Evolutionary conservation across 2,329 filamentous ascomycete genomes (phyloP), one percentile per base, ranked within the genome.

Genomic region (Sclerotinia subarctica): DNA sequence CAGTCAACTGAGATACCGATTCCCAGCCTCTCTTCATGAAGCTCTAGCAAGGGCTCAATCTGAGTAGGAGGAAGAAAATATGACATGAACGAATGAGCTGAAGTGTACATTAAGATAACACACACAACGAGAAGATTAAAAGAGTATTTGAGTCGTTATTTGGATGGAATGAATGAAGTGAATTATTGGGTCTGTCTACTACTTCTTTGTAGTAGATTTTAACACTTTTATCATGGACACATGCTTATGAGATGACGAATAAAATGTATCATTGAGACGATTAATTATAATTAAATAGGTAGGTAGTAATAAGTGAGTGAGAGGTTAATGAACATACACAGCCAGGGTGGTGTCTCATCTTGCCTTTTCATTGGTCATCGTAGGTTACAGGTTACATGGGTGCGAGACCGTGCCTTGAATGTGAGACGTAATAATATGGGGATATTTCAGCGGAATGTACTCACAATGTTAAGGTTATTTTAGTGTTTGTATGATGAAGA

Each of bases 1-100:
- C 21, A 94, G 93, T 68, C 88, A 97, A 84, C 88, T 98, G 77
- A 89, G 92, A 76, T 98, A 97, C 80, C 89, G 95, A 76, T 86
- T 98, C 81, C 92, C 93, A 63, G 90, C 92, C 49, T 86, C 91
- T 76, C 85, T 98, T 67, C 94, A 96, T 80, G 94, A 97, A 82
- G 91, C 90, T 71, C 82, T 98, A 76, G 94, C 93, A 60, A 87
- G 90, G 76, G 93, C 92, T 52, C 75, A 77, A 56, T 72, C 73
- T 13, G 74, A 75, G 46, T 74, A 67, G 71, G n/a, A 66, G 54
- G 59, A 26, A 38, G 38, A 26, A 47, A n/a, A 58, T 60, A 56
- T 26, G 42, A 19, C 17, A 59, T 57, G 44, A 59, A 44, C 42
- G 42, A 51, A 35, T 21, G n/a, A 51, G 58, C 46, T 51, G 24